Conservation (phyloP, 75 land plant species). For the Sequoiadendron giganteum region DNA sequence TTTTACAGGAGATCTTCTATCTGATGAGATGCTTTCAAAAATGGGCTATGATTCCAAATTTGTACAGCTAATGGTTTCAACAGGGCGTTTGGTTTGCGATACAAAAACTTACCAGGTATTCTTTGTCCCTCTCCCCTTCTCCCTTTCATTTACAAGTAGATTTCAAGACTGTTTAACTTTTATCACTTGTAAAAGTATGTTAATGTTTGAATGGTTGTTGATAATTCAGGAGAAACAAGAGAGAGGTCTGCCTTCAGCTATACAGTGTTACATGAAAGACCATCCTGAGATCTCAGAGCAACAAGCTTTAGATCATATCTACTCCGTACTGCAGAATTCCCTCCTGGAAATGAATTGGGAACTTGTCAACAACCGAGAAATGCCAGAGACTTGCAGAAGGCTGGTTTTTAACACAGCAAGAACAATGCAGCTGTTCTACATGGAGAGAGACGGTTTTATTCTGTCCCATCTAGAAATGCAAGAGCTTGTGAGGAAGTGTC, state of each 20-base stretch:
- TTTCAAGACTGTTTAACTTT: neutral
- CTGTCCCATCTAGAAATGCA: neutral
- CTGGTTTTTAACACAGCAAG: neutral
- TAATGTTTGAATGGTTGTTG: neutral
- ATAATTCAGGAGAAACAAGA: conserved; percentile 17
- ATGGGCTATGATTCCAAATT: conserved; percentile 21
- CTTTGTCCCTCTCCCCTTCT: neutral
- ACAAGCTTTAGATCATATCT: conserved; percentile 12
- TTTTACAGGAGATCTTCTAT: conserved; percentile 20
- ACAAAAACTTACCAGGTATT: conserved; percentile 7
- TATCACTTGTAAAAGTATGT: neutral
- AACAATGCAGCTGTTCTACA: conserved; percentile 1
- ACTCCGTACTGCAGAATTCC: conserved; percentile 1
- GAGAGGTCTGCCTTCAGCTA: conserved; percentile 12
- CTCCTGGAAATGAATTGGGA: conserved; percentile 29
- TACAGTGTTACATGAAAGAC: conserved; percentile 32
- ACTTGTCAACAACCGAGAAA: neutral
- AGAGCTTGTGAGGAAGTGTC: neutral
- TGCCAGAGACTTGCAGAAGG: neutral
- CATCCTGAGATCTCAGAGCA: conserved; percentile 12
- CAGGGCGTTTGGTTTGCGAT: neutral
- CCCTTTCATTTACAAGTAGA: neutral
- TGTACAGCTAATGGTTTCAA: conserved; percentile 21
- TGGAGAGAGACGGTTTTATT: neutral
- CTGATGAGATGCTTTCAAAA: neutral